Base-by-base conservation (phyloP, 2,329 filamentous ascomycete species). In the Tolypocladium pustulatum region DNA sequence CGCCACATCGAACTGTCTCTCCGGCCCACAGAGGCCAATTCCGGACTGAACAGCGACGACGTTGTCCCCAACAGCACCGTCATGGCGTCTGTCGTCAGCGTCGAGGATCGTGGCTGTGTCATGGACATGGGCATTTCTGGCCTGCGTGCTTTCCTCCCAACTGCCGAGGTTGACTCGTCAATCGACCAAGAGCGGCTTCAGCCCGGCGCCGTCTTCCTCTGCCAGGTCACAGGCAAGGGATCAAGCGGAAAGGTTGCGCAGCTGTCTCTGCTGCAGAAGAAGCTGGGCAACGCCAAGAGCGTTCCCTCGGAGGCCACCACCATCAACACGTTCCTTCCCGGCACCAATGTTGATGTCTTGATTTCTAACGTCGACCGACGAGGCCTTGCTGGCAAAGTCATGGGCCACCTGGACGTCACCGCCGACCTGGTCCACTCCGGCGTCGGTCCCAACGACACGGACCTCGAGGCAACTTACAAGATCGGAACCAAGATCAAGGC, bases 21-120 rank as follows among this genome's bases (percentile, higher is more conserved):
- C 37, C 84, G 90, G 55, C 94, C 94, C 2, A 81, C 82, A 60
- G 82, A 90, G 61, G 81, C 90, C 58, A 99, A 99, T 71, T 81
- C 82, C 2, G 87, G 89, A 1, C 77, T 99, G 27, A 78, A 82
- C 4, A 81, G 84, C 64, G 84, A 88, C 46, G 90, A 91, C 66
- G 73, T 97, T 12, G 85, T 94, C 12, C 74, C 81, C 46, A 88
- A 96, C 67, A 81, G 79, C 63, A 91, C 89, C 53, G 77, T 97
- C 25, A 95, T 97, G 81, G 93, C 91, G 2, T 88, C 91, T 0
- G 87, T 99, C 32, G 75, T 82, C 56, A 99, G 93, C 72, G 88
- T 95, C n/a, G 93, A 99, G 73, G 95, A 99, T 66, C 92, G 96
- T 68, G 94, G 94, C 61, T 82, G 94, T 59, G 84, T 97, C 58